Evolutionary conservation across 306 rosid species (phyloP), one percentile per base, ranked within the genome.

Genomic region (Dalbergia cochinchinensis): DNA sequence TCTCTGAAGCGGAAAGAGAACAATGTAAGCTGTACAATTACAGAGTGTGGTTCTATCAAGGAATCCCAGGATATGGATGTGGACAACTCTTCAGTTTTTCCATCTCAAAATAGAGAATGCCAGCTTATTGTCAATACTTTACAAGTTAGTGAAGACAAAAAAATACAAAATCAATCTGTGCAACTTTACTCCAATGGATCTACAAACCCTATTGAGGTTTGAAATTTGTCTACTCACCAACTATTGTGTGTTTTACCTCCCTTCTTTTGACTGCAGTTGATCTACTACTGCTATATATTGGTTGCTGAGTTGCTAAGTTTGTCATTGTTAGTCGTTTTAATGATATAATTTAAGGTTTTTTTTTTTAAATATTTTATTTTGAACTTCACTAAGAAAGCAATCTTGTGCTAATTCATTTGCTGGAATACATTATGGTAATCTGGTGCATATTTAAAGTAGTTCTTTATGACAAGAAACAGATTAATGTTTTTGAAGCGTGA

Each of bases 171-270:
- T 65, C 62, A 77, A 15, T 71, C 41, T 34, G 53, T 57, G 61
- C 71, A 51, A 37, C 77, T 81, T 70, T 80, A 71, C 76, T 69
- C 78, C 19, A 77, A 83, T 76, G 85, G 51, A 61, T 66, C 83
- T 72, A 81, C 82, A 51, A 83, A 55, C 65, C 73, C 72, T 79
- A 34, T 39, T 48, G 47, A 87, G 87, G 91, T 85, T 55, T 41
- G 71, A 47, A 80, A 69, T 71, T 48, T 71, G 34, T 74, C 84
- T 80, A 3, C 76, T 76, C 65, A 55, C 53, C 31, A 75, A 75
- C 42, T 58, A 50, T 11, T 62, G 61, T 66, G 42, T 60, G 78
- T 51, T 13, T 31, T 11, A 50, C 37, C 34, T 74, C 39, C 54
- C 61, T 80, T 66, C 48, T 35, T 76, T 70, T 71, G 54, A 67